Evolutionary conservation across 2,329 filamentous ascomycete species (phyloP).

Genomic region (Sarocladium oryzae): DNA sequence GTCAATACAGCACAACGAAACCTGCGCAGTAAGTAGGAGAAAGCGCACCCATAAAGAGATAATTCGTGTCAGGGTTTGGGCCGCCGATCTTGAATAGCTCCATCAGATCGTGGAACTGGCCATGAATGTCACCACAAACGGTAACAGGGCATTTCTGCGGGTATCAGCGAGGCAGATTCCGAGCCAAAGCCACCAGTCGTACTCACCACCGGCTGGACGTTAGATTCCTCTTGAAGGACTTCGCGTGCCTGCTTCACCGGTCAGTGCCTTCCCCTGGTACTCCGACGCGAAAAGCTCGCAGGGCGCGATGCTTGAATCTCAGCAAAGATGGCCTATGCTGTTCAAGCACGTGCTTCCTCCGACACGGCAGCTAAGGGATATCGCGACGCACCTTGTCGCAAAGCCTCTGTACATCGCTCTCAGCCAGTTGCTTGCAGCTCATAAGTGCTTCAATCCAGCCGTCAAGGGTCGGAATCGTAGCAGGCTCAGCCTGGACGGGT

Average conservation of each 20-base stretch:
- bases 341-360: background rate
- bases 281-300: background rate
- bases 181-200: slow-evolving; percentile 12
- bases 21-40: background rate
- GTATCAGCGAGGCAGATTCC: slow-evolving; percentile 21
- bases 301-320: background rate
- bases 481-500: slow-evolving; percentile 67
- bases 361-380: background rate
- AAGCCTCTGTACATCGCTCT: slow-evolving; percentile 89
- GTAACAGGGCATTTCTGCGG: slow-evolving; percentile 93
- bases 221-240: slow-evolving; percentile 94
- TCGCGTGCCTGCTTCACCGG: slow-evolving; percentile 70
- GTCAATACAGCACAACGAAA: slow-evolving; percentile 2
- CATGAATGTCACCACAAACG: slow-evolving; percentile 94
- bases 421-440: slow-evolving; percentile 95
- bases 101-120: slow-evolving; percentile 96
- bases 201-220: slow-evolving; percentile 95
- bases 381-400: slow-evolving; percentile 77
- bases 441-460: slow-evolving; percentile 99
- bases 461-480: slow-evolving; percentile 87
- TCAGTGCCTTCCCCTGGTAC: background rate
- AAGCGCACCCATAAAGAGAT: slow-evolving; percentile 82
- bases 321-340: background rate
- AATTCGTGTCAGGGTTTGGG: slow-evolving; percentile 91
- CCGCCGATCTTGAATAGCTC: slow-evolving; percentile 91